Evolutionary conservation across 2,329 filamentous ascomycete species (phyloP), one percentile per base, ranked within the genome.

Genomic region (Clarireedia paspali): DNA sequence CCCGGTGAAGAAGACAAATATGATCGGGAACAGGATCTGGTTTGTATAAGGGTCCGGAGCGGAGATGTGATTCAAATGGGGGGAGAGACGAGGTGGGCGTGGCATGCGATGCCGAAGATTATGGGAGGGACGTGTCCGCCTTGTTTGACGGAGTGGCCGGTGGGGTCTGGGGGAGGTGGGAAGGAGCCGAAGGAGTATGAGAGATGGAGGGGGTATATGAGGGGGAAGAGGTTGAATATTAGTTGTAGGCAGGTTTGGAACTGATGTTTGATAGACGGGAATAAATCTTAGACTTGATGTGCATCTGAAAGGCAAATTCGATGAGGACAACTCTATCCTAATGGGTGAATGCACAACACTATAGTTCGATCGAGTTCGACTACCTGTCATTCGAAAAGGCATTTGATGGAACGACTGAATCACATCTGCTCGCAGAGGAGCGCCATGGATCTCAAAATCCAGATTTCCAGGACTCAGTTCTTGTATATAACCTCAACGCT

Each of bases 1-100:
- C 48, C 57, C n/a, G 63, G 60, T 27, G 68, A 46, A 15, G 58
- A 57, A 52, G 54, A 30, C 42, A 62, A 64, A 46, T 68, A 47
- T 39, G 60, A 68, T 38, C 59, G 64, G 15, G 66, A 67, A 26
- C 66, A 66, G 55, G 60, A 70, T 14, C 62, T 66, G 27, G 63
- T 88, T 4, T 72, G 85, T 1, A 69, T 95, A 44, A 77, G 87
- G 26, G 76, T 97, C 34, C 78, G 87, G 34, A 95, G 90, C 1
- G 92, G 94, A 0, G 91, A 96, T 73, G 90, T 85, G 1, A 84
- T 97, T 1, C 91, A 95, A 68, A 96, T 99, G 92, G 85, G 82
- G 53, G 81, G 87, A 15, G 77, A 84, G 59, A 87, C 89, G 2
- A 78, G 92, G 50, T 96, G 90, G 72, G 91, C 91, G 3, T 97